Percentiles rank a stretch among this genome's conserved stretches.
These are phyloP conservation scores for Fonticula alba DNA, from an alignment of 78 protist genomes.

Conservation along the genomic window DNA sequence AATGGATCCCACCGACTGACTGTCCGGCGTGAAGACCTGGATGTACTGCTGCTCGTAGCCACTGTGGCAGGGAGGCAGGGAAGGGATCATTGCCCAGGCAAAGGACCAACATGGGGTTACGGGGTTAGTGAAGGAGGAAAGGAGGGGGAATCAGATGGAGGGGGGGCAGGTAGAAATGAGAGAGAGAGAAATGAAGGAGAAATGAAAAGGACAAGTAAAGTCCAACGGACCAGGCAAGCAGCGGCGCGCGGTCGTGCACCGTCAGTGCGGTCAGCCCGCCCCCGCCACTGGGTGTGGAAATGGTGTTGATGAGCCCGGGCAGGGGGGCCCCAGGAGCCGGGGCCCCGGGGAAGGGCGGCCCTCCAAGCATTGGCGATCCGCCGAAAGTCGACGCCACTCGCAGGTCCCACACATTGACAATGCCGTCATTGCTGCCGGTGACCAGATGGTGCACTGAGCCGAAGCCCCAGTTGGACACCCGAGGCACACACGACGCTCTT, in stretches of 20 bases:
- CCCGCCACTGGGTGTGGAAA: not conserved
- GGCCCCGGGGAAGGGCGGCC: too few species aligned
- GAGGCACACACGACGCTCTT: too few species aligned
- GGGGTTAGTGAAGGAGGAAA: not conserved
- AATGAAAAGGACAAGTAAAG: not conserved
- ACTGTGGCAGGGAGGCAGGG: not conserved
- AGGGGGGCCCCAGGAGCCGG: too few species aligned
- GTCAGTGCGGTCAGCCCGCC: slow-evolving; percentile 15
- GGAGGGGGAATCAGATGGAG: not conserved
- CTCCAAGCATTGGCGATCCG: too few species aligned
- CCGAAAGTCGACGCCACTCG: not conserved
- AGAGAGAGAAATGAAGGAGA: not conserved
- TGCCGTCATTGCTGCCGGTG: slow-evolving; percentile 3
- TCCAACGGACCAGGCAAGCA: slow-evolving; percentile 20
- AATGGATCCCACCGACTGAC: slow-evolving; percentile 35
- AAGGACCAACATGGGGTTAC: not conserved
- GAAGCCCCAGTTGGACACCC: too few species aligned
- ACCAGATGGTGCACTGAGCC: too few species aligned
- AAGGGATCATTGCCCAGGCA: too few species aligned
- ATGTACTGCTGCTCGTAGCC: slow-evolving; percentile 23
- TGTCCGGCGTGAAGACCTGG: slow-evolving; percentile 33
- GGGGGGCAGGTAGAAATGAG: not conserved
- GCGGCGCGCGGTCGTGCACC: slow-evolving; percentile 30
- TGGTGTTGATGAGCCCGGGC: not conserved
- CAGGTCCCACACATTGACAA: slow-evolving; percentile 14